phyloP scores from a whole-genome alignment of 2,329 filamentous ascomycete species.

The Rutstroemia sp. region DNA sequence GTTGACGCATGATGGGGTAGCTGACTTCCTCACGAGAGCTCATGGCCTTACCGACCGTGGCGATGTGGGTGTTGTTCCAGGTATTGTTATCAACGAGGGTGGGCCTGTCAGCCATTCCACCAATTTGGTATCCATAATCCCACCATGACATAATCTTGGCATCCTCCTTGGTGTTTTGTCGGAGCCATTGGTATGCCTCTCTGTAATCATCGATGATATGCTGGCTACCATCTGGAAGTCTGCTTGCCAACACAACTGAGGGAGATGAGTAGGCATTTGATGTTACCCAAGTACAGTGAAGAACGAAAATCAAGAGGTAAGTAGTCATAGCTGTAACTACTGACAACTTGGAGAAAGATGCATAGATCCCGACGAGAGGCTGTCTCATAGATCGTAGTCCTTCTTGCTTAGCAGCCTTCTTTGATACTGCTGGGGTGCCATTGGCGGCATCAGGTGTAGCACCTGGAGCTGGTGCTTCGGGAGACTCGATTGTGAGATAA shows the following conservation, averaged over 20 bases:
- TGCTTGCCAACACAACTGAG: slow-evolving; percentile 89
- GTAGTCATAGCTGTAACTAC: slow-evolving; percentile 65
- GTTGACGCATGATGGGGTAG: slow-evolving; percentile 96
- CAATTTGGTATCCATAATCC: slow-evolving; percentile 99
- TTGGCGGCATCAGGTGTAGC: slow-evolving; percentile 34
- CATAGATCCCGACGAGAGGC: slow-evolving; percentile 79
- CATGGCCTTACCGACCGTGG: slow-evolving; percentile 98
- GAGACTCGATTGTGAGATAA: slow-evolving; percentile 64
- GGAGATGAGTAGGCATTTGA: slow-evolving; percentile 98
- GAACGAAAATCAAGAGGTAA: slow-evolving; percentile 87
- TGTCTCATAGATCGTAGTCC: slow-evolving; percentile 64
- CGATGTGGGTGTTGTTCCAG: slow-evolving; percentile 99
- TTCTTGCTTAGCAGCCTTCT: slow-evolving; percentile 45
- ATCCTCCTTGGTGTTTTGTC: slow-evolving; percentile 90
- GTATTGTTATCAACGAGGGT: slow-evolving; percentile 99
- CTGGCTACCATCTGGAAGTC: slow-evolving; percentile 87
- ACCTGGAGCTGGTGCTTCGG: slow-evolving; percentile 41
- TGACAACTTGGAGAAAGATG: slow-evolving; percentile 67
- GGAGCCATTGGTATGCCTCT: slow-evolving; percentile 98
- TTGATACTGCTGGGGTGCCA: slow-evolving; percentile 28
- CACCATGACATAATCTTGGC: slow-evolving; percentile 99
- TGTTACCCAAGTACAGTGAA: slow-evolving; percentile 98
- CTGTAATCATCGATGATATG: slow-evolving; percentile 99
- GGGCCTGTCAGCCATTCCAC: slow-evolving; percentile 95
- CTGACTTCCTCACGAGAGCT: slow-evolving; percentile 95